Base-by-base conservation (phyloP, 2,329 filamentous ascomycete species). In the Beauveria bassiana region DNA sequence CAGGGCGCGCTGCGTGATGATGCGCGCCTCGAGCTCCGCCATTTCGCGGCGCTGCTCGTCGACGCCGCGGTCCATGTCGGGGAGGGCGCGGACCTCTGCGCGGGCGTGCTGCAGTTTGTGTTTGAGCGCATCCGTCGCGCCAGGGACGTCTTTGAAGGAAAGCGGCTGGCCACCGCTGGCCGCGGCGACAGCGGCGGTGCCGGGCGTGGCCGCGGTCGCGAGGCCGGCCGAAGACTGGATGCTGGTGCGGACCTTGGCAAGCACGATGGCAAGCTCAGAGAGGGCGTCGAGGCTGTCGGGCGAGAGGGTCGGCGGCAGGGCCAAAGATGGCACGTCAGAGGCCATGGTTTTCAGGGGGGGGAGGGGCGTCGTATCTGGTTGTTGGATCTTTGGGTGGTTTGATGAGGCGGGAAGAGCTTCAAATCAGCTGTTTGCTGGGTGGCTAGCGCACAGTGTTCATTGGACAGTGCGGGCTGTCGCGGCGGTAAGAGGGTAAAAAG, bases 201-300 rank as follows among this genome's bases (percentile, higher is more conserved):
- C 22, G 42, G 72, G 70, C 46, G 77, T 76, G 56, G 71, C 73
- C 54, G 74, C 75, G 6, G 72, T 71, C 50, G 74, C 73, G 54
- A 77, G 70, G 59, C 77, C 72, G 45, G 75, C 68, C 12, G 73
- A 73, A 51, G 75, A 71, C 69, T 77, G 67, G 67, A 78, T 74
- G 18, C 77, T 79, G 43, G 73, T 70, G 67, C 89, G 85, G 20
- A 97, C 83, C 56, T 90, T 89, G 66, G 86, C 80, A 64, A 97
- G 85, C 66, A 96, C 85, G 63, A 86, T 81, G 69, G 91, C 87
- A 59, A 97, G 85, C 69, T 92, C 86, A 28, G 92, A 91, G 59
- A 96, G 83, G 67, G 91, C 85, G 78, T 96, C 93, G 77, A 97
- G 91, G 55, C 86, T 86, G 73, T 93, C 88, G 31, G 93, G 89